These are phyloP conservation scores for Pichia paraexigua DNA, from an alignment of 805 yeast species.

Conservation along the genomic window DNA sequence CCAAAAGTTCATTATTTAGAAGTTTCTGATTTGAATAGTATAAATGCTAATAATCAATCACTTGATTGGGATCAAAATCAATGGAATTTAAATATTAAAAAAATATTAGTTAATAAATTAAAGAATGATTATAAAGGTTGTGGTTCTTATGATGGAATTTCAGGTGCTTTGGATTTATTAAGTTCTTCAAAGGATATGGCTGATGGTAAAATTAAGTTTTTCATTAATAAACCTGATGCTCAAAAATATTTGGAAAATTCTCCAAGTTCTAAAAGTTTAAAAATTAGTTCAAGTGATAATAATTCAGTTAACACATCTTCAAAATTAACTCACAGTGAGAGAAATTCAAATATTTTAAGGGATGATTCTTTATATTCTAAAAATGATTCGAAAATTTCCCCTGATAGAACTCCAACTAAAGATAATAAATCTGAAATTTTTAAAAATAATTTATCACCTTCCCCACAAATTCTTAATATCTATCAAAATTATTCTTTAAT, in stretches of 20 bases:
- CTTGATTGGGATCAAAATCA: conserved; percentile 46
- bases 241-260: conserved; percentile 9
- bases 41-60: conserved; percentile 29
- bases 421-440: conserved; percentile 1
- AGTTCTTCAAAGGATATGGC: conserved; percentile 20
- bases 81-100: conserved; percentile 54
- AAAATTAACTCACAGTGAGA: not conserved
- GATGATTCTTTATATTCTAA: conserved; percentile 3
- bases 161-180: conserved; percentile 40
- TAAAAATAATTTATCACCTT: conserved; percentile 1
- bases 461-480: conserved; percentile 26
- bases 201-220: conserved; percentile 18
- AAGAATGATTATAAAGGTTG: conserved; percentile 65
- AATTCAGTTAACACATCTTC: not conserved
- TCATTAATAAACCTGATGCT: conserved; percentile 9
- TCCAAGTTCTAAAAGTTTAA: conserved; percentile 3
- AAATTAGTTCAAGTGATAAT: conserved; percentile 2
- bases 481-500: conserved; percentile 28
- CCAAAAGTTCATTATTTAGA: conserved; percentile 70
- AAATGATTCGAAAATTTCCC: not conserved
- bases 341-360: not conserved
- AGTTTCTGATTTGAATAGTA: conserved; percentile 46
- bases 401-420: not conserved
- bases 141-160: conserved; percentile 58
- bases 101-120: conserved; percentile 45